Conservation (phyloP, 2,329 filamentous ascomycete species). For the Hortaea werneckii region DNA sequence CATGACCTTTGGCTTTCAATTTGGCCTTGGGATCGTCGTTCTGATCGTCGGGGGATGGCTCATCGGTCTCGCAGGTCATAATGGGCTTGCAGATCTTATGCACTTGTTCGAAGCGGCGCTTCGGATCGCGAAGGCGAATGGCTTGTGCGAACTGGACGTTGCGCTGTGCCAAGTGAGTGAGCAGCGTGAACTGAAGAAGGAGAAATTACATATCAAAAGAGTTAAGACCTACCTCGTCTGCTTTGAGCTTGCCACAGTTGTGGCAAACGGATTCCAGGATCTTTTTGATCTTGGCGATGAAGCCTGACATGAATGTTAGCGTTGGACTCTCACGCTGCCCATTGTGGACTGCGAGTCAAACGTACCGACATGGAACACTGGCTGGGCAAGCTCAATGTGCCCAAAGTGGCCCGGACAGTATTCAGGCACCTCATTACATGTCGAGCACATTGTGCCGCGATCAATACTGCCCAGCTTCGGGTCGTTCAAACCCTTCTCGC, state of each 20-base stretch:
- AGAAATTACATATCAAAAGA: conserved; percentile 10
- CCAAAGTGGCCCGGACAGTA: conserved; percentile 98
- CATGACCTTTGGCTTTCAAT: conserved; percentile 52
- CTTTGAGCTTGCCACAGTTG: conserved; percentile 95
- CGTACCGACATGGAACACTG: conserved; percentile 77
- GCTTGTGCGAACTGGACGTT: conserved; percentile 77
- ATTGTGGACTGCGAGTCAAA: background rate
- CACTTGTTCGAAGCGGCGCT: conserved; percentile 84
- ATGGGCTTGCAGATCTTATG: conserved; percentile 90
- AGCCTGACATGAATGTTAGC: conserved; percentile 48
- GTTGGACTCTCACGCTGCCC: conserved; percentile 7
- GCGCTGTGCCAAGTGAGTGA: conserved; percentile 50
- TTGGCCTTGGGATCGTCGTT: conserved; percentile 49
- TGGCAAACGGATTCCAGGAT: conserved; percentile 97
- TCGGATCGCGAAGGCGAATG: conserved; percentile 78
- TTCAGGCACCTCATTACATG: conserved; percentile 88
- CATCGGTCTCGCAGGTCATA: conserved; percentile 70
- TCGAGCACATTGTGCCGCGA: conserved; percentile 88
- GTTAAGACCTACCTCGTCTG: conserved; percentile 89
- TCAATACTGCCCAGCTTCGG: conserved; percentile 94
- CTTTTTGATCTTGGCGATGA: conserved; percentile 99
- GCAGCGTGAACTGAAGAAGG: conserved; percentile 19
- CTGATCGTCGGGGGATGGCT: conserved; percentile 53
- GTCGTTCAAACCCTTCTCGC: conserved; percentile 87
- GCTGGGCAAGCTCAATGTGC: conserved; percentile 93